Evolutionary conservation across 352 stramenopile species (phyloP), one percentile per base, ranked within the genome.

Genomic region (Phytopythium helicoides): DNA sequence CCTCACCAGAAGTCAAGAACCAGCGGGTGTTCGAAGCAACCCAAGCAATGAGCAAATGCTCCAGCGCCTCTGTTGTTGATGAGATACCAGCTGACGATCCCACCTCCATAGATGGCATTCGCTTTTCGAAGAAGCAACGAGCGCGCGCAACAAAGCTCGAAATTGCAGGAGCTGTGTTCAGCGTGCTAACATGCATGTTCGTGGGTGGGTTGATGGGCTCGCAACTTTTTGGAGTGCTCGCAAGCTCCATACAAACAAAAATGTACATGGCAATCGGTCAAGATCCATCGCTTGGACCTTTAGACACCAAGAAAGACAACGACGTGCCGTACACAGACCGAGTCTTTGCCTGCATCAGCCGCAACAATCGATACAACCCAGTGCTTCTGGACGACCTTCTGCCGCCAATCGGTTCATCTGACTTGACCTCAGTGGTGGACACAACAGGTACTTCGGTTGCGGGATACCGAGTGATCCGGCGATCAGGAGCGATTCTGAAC

Each of bases 291-390:
- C 19, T 42, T 14, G 60, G 34, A 12, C 64, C 62, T 19, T 8
- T 18, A 19, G 21, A 50, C 38, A 68, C 69, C 15, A 57, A 39
- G 5, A 66, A 65, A 25, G 44, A 18, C n/a, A 85, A 85, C 47
- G 76, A 86, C 46, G 73, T 76, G 31, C 69, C 66, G 7, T 76
- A 68, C 37, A 70, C 69, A 0, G 76, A 86, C 45, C 73, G 76
- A 3, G 1, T 69, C 6, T 16, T 88, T 14, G 72, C 63, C 16
- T 86, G 76, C 44, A 55, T 68, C 1, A 52, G 58, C 5, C 44
- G 66, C n/a, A 67, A 66, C 1, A 47, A 56, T 0, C 51, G 64
- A n/a, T 78, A 76, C 47, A 57, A 66, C 21, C 60, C 71, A 10
- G 41, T 66, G 7, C 52, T 76, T 18, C 59, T 84, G 6, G 67